Percentiles rank a stretch among this genome's conserved stretches.
Evolutionary conservation across 495 filamentous ascomycete species (phyloP).

Genomic region (Penicillium samsonianum): DNA sequence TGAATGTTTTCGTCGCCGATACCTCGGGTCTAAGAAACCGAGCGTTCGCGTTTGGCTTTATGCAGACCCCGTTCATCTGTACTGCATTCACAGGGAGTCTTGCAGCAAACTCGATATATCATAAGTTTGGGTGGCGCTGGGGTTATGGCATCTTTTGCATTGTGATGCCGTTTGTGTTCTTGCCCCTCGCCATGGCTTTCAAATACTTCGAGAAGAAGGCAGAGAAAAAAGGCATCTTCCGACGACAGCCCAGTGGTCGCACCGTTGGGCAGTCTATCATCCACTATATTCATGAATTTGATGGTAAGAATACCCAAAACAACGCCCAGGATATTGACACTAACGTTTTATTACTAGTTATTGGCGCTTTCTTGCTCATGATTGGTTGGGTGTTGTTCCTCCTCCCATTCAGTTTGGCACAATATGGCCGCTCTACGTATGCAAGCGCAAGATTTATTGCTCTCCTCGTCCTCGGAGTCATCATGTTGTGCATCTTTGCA

Average conservation of each 20-base stretch:
- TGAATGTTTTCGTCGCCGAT: slow-evolving; percentile 66
- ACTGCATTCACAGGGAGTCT: slow-evolving; percentile 48
- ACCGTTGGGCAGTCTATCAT: slow-evolving; percentile 48
- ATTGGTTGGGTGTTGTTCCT: slow-evolving; percentile 64
- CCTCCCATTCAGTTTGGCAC: slow-evolving; percentile 59
- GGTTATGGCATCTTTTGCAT: slow-evolving; percentile 63
- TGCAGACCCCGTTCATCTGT: slow-evolving; percentile 56
- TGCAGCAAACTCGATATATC: slow-evolving; percentile 45
- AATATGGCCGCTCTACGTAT: slow-evolving; percentile 52
- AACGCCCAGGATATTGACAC: neutral
- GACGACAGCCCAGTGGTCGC: slow-evolving; percentile 40
- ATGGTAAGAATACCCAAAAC: slow-evolving; percentile 40
- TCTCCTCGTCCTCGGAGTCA: slow-evolving; percentile 57
- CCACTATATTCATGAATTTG: slow-evolving; percentile 62
- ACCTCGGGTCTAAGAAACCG: slow-evolving; percentile 62
- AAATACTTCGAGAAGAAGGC: slow-evolving; percentile 61
- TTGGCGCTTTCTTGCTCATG: slow-evolving; percentile 61
- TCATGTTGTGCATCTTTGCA: slow-evolving; percentile 56
- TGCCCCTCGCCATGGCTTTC: slow-evolving; percentile 53
- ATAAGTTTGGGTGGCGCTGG: slow-evolving; percentile 61
- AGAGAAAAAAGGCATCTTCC: slow-evolving; percentile 39
- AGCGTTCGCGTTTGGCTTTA: slow-evolving; percentile 60
- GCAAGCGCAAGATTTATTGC: slow-evolving; percentile 53
- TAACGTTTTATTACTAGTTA: slow-evolving; percentile 27
- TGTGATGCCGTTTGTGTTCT: slow-evolving; percentile 52